These are phyloP conservation scores for Hibiscus tridactylites DNA, from an alignment of 345 rosid species.

Conservation along the genomic window DNA sequence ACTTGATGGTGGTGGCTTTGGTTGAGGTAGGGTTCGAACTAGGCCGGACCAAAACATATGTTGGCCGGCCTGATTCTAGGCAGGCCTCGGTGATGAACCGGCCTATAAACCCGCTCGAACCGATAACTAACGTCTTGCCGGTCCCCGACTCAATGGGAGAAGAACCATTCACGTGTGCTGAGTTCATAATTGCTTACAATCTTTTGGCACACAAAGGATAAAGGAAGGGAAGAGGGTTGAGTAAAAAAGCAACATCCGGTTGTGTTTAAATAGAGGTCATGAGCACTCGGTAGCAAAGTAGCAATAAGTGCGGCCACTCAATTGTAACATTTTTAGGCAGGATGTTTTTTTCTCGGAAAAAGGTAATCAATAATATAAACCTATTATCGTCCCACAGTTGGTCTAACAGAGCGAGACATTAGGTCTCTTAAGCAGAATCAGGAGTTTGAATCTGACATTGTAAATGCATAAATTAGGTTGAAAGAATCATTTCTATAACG, in stretches of 20 bases:
- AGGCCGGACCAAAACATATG: slow-evolving; percentile 20
- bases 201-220: background rate
- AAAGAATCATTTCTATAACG: too few species aligned
- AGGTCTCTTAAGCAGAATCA: too few species aligned
- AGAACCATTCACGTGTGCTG: background rate
- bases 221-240: background rate
- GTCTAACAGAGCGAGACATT: too few species aligned
- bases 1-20: slow-evolving; percentile 11
- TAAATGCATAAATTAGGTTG: too few species aligned
- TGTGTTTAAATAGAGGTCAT: slow-evolving; percentile 6
- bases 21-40: background rate
- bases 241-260: background rate
- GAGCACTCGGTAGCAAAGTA: background rate
- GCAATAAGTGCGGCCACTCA: background rate
- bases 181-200: background rate
- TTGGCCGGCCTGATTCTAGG: slow-evolving; percentile 23
- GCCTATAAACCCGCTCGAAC: slow-evolving; percentile 28
- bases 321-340: background rate
- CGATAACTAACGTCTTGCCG: slow-evolving; percentile 14
- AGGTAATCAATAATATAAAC: too few species aligned
- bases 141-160: background rate
- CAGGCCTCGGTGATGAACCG: slow-evolving; percentile 23
- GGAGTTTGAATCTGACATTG: too few species aligned
- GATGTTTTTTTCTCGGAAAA: background rate
- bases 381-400: too few species aligned